Conservation (phyloP, 2,329 filamentous ascomycete genomes). For the Penicillium crustosum region DNA sequence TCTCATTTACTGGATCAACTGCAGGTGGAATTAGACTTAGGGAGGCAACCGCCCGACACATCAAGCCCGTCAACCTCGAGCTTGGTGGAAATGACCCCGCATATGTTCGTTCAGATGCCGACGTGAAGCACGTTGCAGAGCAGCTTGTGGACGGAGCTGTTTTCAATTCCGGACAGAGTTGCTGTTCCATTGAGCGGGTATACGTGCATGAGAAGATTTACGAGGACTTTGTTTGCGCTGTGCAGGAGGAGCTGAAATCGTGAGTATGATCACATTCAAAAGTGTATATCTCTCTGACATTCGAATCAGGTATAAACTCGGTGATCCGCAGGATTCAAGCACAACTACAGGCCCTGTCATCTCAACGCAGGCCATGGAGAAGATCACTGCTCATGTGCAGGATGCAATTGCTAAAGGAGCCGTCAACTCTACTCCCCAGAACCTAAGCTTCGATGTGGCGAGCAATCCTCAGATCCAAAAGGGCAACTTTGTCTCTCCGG, state of each 20-base stretch:
- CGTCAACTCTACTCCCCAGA: constrained; percentile 73
- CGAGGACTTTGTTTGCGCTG: constrained; percentile 75
- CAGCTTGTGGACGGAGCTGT: constrained; percentile 89
- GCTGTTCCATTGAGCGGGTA: constrained; percentile 83
- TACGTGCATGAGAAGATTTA: constrained; percentile 83
- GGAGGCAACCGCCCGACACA: constrained; percentile 73
- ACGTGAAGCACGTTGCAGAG: constrained; percentile 81
- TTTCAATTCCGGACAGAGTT: constrained; percentile 94
- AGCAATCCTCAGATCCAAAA: constrained; percentile 52
- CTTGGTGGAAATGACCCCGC: constrained; percentile 91
- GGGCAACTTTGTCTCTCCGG: constrained; percentile 83
- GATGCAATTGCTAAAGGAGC: constrained; percentile 82
- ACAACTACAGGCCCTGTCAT: constrained; percentile 85
- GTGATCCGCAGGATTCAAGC: constrained; percentile 71
- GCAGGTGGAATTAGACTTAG: constrained; percentile 79
- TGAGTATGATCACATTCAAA: constrained; percentile 11
- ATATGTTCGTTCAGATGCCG: constrained; percentile 78
- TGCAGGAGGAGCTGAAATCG: constrained; percentile 73
- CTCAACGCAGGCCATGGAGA: constrained; percentile 70
- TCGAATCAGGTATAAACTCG: constrained; percentile 43
- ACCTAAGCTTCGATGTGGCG: constrained; percentile 64
- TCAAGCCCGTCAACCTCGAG: constrained; percentile 82
- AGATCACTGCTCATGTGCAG: constrained; percentile 73
- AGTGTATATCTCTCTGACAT: background rate
- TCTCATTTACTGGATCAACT: constrained; percentile 91